A percentile compares a stretch with the other conserved stretches of the same genome.
Evolutionary conservation across 1,284 basidiomycete species (phyloP).

Genomic region (Xanthoconium separans): DNA sequence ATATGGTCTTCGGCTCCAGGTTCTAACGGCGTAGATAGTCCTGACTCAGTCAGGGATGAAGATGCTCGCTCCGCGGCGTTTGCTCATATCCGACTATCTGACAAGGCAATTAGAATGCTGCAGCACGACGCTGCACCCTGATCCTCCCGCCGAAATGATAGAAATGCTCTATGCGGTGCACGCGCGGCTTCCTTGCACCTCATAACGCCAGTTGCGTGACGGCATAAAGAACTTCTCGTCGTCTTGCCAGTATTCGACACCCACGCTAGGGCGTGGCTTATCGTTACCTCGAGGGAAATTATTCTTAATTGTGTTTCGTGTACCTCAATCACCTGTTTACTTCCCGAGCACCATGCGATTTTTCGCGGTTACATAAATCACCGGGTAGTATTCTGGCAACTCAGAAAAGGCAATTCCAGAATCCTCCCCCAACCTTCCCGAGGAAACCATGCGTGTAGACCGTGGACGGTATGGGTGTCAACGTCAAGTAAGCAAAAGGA

Average conservation of each 20-base stretch:
- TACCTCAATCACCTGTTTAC: constrained; percentile 2
- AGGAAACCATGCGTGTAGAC: background rate
- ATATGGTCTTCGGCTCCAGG: background rate
- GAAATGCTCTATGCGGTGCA: background rate
- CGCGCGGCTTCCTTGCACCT: background rate
- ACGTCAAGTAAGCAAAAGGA: background rate
- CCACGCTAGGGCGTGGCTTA: background rate
- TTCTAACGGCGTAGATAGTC: background rate
- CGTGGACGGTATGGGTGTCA: too few species aligned
- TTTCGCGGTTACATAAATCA: background rate
- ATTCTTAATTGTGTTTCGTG: constrained; percentile 2
- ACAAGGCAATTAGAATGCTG: background rate
- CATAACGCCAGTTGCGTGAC: constrained; percentile 6
- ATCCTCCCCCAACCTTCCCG: background rate
- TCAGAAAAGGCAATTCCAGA: constrained; percentile 1
- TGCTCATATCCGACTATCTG: constrained; percentile 4
- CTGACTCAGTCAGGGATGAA: constrained; percentile 3
- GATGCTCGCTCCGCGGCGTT: constrained; percentile 18
- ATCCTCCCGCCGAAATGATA: constrained; percentile 17
- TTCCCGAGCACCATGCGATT: background rate
- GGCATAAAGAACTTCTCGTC: background rate
- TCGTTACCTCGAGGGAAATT: constrained; percentile 9
- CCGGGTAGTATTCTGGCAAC: background rate
- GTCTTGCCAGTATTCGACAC: background rate
- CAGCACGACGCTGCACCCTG: constrained; percentile 9